Base-by-base conservation (phyloP, 352 stramenopile species). In the Pythium monospermum region DNA sequence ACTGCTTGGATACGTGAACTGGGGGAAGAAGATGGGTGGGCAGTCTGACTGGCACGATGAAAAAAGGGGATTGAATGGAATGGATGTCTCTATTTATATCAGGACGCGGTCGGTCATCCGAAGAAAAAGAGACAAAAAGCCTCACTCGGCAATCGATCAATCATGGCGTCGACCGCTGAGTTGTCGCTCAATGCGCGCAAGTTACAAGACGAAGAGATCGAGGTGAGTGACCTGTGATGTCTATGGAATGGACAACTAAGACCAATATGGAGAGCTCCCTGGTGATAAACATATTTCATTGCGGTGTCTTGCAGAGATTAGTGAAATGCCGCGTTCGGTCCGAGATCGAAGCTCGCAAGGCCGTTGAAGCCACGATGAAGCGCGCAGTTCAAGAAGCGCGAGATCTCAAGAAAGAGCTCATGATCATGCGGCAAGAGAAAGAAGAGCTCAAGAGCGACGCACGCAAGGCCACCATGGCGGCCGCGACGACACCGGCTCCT, bases 301-400 rank as follows among this genome's bases (percentile, higher is more conserved):
- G n/a, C n/a, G n/a, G n/a, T n/a, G n/a, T n/a, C n/a, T n/a, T 30
- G 44, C 49, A 89, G 78, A 67, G 74, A 25, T 68, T 90, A 28
- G 79, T 87, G 21, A 90, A 90, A 66, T 90, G 76, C 60, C 79
- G 79, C 13, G 47, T 87, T 15, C 74, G 79, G 8, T 90, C 79
- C 26, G 79, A 90, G 62, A 74, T 83, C 11, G 76, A 90, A 46
- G 76, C 74, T 19, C 72, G 79, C 19, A 90, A 88, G 51, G 76
- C 79, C 1, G 71, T 67, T 1, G 76, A 90, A 45, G 78, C 61
- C 25, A 85, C 74, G 19, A 88, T 85, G 79, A 88, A 85, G 57
- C 74, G 76, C 7, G 79, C 76, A 1, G 76, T 90, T 23, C 73
- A 83, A 13, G 76, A 90, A 41, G 71, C 79, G 0, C 67, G 74